A percentile compares a stretch with the other conserved stretches of the same genome.
Evolutionary conservation across 2,329 filamentous ascomycete species (phyloP).

Genomic region (Zasmidium cellare): DNA sequence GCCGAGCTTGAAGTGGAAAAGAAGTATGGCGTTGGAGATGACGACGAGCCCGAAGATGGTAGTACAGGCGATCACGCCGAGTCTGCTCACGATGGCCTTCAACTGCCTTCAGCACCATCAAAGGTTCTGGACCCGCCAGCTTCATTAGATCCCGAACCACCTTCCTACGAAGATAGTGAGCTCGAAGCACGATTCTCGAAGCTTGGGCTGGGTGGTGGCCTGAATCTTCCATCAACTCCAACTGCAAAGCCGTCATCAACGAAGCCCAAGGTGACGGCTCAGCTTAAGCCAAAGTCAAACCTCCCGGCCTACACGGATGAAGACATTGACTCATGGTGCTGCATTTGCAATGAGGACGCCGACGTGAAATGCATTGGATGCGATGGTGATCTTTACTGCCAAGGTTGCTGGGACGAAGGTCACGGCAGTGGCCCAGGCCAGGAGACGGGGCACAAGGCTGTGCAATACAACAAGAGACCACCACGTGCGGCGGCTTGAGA

Average conservation of each 20-base stretch:
- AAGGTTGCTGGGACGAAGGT: slow-evolving; percentile 77
- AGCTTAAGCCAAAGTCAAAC: slow-evolving; percentile 31
- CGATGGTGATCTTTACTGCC: slow-evolving; percentile 70
- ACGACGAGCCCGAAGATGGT: slow-evolving; percentile 17
- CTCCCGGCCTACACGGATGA: slow-evolving; percentile 60
- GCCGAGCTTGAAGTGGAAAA: slow-evolving; percentile 47
- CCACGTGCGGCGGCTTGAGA: slow-evolving; percentile 10
- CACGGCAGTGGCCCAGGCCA: slow-evolving; percentile 71
- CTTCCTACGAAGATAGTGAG: slow-evolving; percentile 42
- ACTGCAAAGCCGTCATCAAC: slow-evolving; percentile 41
- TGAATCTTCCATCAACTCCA: slow-evolving; percentile 50
- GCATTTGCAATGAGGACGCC: slow-evolving; percentile 78
- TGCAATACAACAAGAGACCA: slow-evolving; percentile 35
- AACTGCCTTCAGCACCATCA: slow-evolving; percentile 36
- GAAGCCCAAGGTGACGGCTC: slow-evolving; percentile 23
- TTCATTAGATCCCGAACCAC: slow-evolving; percentile 23
- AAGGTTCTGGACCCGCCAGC: slow-evolving; percentile 18
- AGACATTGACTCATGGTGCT: slow-evolving; percentile 75
- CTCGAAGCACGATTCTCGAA: slow-evolving; percentile 48
- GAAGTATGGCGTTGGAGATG: slow-evolving; percentile 35
- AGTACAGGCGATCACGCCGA: neutral
- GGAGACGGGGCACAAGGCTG: slow-evolving; percentile 67
- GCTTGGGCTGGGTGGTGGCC: slow-evolving; percentile 40
- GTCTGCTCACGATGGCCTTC: slow-evolving; percentile 8
- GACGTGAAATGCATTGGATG: slow-evolving; percentile 72